Evolutionary conservation across 345 rosid species (phyloP), one percentile per base, ranked within the genome.

Genomic region (Salix udensis): DNA sequence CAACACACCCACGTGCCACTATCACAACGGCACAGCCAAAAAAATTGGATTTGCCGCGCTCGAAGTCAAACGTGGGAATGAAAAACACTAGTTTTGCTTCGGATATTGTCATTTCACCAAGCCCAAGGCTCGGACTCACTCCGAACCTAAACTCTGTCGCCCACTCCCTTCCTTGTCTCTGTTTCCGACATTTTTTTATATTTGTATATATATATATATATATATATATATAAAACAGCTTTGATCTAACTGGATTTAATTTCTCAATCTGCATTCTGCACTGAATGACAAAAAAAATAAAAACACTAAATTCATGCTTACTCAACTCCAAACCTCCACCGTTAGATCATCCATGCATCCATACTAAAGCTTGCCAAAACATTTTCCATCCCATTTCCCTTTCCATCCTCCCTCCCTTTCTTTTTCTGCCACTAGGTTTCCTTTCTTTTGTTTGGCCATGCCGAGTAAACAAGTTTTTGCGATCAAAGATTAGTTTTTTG

Each of bases 21-120:
- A 73, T 53, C 61, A 36, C 28, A 40, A 16, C 21, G 2, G 50
- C 40, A 37, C 67, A 48, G n/a, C 50, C n/a, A 50, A 44, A 81
- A 67, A 42, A 23, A 44, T 74, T 77, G 44, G 82, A 76, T 76
- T 85, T 85, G 86, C 84, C 88, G 88, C 86, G 84, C 79, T 44
- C 34, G 62, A 73, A 73, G 82, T 72, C 84, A 80, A 76, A 77
- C 24, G 28, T 7, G 26, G 26, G 72, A 65, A 55, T n/a, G 62
- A 24, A 55, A n/a, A 23, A 55, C 62, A n/a, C n/a, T n/a, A 7
- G 50, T 36, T 14, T 15, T 81, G 88, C 67, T 78, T 80, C 79
- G 86, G 84, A 6, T 40, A 73, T 75, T 77, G 87, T 79, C 82
- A 73, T 30, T 1, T 60, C 37, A n/a, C 69, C 68, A 15, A 36